A percentile compares a stretch with the other conserved stretches of the same genome.
These are phyloP conservation scores for Phytopythium oedochilum DNA, from an alignment of 352 stramenopile genomes.

Conservation along the genomic window DNA sequence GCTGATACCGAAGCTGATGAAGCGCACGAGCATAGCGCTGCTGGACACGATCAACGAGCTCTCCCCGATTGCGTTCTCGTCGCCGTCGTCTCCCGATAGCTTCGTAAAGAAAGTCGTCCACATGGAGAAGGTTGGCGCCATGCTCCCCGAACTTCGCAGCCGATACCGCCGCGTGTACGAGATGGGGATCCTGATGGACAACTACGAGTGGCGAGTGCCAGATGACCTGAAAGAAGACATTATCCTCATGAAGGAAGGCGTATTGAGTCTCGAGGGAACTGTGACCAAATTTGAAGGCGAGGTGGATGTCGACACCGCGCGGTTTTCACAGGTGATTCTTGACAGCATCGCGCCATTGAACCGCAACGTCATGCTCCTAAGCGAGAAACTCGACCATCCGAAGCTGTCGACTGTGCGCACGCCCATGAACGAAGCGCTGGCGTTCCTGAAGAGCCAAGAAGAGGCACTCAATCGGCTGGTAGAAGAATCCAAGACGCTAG, in stretches of 20 bases:
- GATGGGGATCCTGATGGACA: slow-evolving; percentile 90
- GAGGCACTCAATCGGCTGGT: slow-evolving; percentile 67
- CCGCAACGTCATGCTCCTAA: slow-evolving; percentile 57
- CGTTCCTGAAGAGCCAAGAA: slow-evolving; percentile 69
- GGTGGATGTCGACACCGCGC: slow-evolving; percentile 88
- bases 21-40: slow-evolving; percentile 65
- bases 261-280: slow-evolving; percentile 86
- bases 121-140: slow-evolving; percentile 64
- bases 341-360: slow-evolving; percentile 84
- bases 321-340: slow-evolving; percentile 88
- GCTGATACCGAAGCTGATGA: slow-evolving; percentile 90
- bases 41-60: slow-evolving; percentile 83
- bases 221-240: slow-evolving; percentile 93
- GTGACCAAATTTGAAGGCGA: slow-evolving; percentile 88
- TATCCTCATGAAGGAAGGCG: slow-evolving; percentile 92
- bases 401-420: slow-evolving; percentile 77
- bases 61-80: slow-evolving; percentile 80
- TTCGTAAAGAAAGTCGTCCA: slow-evolving; percentile 90
- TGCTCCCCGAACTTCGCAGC: slow-evolving; percentile 65
- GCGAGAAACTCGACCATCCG: slow-evolving; percentile 80
- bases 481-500: slow-evolving; percentile 79
- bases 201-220: slow-evolving; percentile 87
- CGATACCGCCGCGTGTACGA: slow-evolving; percentile 78
- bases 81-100: slow-evolving; percentile 51
- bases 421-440: slow-evolving; percentile 69